Conservation (phyloP, 2,329 filamentous ascomycete species). For the Cercospora sp. region DNA sequence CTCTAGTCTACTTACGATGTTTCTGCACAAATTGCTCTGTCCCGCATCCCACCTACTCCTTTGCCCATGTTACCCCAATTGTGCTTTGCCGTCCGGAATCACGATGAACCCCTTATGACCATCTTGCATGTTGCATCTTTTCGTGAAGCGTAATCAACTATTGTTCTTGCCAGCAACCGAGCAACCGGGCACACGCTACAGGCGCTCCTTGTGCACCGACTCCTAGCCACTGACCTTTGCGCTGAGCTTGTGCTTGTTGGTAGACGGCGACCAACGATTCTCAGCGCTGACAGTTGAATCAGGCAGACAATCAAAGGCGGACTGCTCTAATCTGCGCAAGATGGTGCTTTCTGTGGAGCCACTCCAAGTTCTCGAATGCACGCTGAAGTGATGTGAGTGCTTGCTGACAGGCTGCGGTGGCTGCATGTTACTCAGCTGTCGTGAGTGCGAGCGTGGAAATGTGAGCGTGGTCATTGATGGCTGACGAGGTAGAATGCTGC, state of each 20-base stretch:
- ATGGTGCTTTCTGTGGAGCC: conserved; percentile 17
- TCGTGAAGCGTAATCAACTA: background rate
- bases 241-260: background rate
- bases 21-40: background rate
- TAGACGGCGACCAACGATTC: background rate
- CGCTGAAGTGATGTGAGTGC: conserved; percentile 5
- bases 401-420: background rate
- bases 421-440: background rate
- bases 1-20: background rate
- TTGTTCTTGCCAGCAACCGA: background rate
- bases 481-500: conserved; percentile 15
- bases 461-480: conserved; percentile 4
- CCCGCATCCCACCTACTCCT: too few relatives aligned
- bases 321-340: conserved; percentile 14
- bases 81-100: too few relatives aligned
- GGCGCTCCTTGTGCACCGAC: background rate
- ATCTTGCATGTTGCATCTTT: background rate
- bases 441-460: background rate
- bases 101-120: background rate
- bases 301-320: background rate
- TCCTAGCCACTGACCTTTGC: background rate
- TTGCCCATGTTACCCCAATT: too few relatives aligned
- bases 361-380: conserved; percentile 7
- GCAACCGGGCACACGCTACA: background rate
- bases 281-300: background rate